phyloP scores from a whole-genome alignment of 2,329 filamentous ascomycete genomes.

The Celoporthe dispersa region DNA sequence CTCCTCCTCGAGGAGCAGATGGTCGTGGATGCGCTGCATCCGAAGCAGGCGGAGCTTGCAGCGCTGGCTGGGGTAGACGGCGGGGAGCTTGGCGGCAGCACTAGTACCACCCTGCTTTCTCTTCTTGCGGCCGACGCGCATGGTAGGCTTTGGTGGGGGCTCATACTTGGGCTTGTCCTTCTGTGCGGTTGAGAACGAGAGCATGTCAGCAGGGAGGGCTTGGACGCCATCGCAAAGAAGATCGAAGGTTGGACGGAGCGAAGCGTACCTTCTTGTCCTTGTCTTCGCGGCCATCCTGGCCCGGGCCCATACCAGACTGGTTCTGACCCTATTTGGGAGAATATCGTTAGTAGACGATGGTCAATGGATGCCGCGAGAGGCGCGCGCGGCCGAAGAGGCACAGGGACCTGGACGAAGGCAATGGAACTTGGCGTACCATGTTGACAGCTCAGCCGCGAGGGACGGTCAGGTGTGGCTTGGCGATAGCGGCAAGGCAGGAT shows the following conservation, averaged over 20 bases:
- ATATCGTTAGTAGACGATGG: conserved; percentile 7
- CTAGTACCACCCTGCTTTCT: conserved; percentile 92
- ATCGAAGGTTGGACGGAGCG: background rate
- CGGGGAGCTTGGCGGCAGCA: conserved; percentile 91
- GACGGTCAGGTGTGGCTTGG: background rate
- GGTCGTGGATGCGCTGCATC: conserved; percentile 98
- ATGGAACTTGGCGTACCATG: conserved; percentile 35
- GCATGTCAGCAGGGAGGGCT: conserved; percentile 17
- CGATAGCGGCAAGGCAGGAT: background rate
- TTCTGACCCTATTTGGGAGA: conserved; percentile 68
- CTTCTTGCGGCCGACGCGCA: conserved; percentile 97
- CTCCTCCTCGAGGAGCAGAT: conserved; percentile 94
- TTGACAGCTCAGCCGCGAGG: conserved; percentile 21
- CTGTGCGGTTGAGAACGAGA: conserved; percentile 50
- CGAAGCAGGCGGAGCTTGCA: conserved; percentile 96
- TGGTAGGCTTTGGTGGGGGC: conserved; percentile 94
- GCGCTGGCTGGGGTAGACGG: conserved; percentile 91
- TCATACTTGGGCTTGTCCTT: conserved; percentile 99
- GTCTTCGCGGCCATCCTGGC: conserved; percentile 75
- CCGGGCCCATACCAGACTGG: conserved; percentile 81
- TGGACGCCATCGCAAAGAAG: background rate
- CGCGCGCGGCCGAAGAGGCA: background rate
- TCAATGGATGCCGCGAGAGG: background rate
- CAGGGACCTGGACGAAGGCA: too few relatives aligned
- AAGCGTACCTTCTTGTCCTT: conserved; percentile 88